phyloP scores from a whole-genome alignment of 768 basidiomycete genomes.

The Leucosporidium yakuticum region DNA sequence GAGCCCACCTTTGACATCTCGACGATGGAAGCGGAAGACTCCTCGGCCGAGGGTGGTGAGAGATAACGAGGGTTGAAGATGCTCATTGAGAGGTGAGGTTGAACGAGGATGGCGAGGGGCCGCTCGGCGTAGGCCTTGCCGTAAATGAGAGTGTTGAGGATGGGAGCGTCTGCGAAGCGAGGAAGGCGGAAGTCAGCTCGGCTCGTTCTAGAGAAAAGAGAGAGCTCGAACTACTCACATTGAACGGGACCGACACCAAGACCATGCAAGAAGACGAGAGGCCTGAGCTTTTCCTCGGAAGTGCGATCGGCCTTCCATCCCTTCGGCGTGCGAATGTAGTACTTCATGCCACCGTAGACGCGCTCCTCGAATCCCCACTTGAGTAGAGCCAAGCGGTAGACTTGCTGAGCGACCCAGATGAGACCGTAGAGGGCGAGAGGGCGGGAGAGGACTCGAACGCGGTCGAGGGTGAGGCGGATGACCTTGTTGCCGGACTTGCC shows the following conservation, averaged over 20 bases:
- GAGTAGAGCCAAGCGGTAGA: not conserved
- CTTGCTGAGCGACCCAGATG: constrained; percentile 13
- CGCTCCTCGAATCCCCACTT: constrained; percentile 18
- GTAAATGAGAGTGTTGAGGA: constrained; percentile 47
- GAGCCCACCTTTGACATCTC: not conserved
- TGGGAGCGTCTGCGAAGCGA: not conserved
- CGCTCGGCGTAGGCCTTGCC: constrained; percentile 59
- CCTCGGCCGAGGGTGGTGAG: constrained; percentile 51
- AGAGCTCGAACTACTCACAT: constrained; percentile 39
- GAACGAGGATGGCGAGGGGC: constrained; percentile 70
- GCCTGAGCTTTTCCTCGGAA: constrained; percentile 39
- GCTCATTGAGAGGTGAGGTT: constrained; percentile 78
- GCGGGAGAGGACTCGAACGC: constrained; percentile 59
- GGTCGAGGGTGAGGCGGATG: constrained; percentile 69
- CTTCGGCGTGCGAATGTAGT: constrained; percentile 61
- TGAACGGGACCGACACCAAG: constrained; percentile 67
- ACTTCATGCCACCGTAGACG: constrained; percentile 46
- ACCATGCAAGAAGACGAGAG: constrained; percentile 82
- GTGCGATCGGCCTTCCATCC: constrained; percentile 52
- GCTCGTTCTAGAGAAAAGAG: not conserved
- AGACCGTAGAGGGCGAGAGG: constrained; percentile 53
- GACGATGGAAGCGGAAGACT: not conserved
- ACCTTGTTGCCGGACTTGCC: constrained; percentile 44
- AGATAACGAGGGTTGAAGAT: constrained; percentile 72
- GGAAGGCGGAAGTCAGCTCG: not conserved